Conservation (phyloP, 2,329 filamentous ascomycete genomes). For the Alternaria triticimaculans region DNA sequence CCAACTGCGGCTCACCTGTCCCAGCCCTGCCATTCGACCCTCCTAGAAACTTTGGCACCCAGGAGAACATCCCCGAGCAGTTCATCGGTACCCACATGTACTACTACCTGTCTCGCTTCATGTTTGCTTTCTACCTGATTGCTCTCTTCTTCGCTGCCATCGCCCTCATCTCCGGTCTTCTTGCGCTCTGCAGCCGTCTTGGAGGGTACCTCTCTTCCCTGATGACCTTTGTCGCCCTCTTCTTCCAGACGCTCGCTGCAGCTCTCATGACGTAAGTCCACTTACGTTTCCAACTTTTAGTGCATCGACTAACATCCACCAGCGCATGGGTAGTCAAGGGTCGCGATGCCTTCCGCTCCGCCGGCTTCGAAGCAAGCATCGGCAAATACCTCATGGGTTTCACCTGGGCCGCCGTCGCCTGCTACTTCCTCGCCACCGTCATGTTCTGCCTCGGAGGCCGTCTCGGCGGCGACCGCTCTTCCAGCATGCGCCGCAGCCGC, state of each 20-base stretch:
- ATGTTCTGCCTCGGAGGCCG: constrained; percentile 70
- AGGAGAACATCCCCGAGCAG: constrained; percentile 57
- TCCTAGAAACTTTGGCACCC: constrained; percentile 66
- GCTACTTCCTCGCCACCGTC: constrained; percentile 69
- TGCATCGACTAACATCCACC: constrained; percentile 5
- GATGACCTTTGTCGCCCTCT: constrained; percentile 65
- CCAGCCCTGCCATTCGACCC: constrained; percentile 72
- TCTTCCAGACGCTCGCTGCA: constrained; percentile 72
- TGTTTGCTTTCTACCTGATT: constrained; percentile 90
- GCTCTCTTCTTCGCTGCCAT: constrained; percentile 77
- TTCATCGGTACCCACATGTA: constrained; percentile 68
- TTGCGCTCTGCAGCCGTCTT: constrained; percentile 74
- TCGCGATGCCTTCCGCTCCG: constrained; percentile 68
- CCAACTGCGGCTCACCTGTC: constrained; percentile 67
- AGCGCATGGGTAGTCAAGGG: constrained; percentile 73
- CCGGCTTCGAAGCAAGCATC: constrained; percentile 64
- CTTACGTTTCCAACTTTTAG: too few species aligned
- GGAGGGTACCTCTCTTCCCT: constrained; percentile 71
- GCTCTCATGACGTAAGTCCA: constrained; percentile 78
- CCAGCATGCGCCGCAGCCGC: constrained; percentile 53
- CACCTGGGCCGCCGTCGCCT: constrained; percentile 74
- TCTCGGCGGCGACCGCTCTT: constrained; percentile 54
- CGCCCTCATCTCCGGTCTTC: constrained; percentile 70
- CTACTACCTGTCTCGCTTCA: constrained; percentile 88
- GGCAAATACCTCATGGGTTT: constrained; percentile 77